Conservation (phyloP, 129 eudicot species). For the Flaveria sonorensis region DNA sequence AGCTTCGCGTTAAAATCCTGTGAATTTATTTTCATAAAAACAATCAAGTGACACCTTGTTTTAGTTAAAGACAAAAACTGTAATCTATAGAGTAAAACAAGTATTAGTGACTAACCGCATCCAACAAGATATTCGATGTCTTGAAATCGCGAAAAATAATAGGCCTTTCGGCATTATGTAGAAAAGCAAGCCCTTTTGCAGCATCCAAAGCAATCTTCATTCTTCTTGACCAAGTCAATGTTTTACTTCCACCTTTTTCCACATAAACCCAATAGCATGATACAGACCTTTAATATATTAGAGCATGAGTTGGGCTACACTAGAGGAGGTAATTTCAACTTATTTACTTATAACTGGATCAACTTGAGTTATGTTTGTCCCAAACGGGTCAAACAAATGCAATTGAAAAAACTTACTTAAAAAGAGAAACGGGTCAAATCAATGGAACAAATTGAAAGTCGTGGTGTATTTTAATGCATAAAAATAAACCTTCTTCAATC, state of each 20-base stretch:
- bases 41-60: neutral
- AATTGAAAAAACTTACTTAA: neutral
- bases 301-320: neutral
- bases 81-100: neutral
- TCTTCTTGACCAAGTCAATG: constrained; percentile 82
- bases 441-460: neutral
- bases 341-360: neutral
- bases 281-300: neutral
- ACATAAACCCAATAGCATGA: constrained; percentile 15
- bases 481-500: neutral
- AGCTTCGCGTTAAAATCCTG: constrained; percentile 91
- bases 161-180: constrained; percentile 81
- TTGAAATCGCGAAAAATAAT: constrained; percentile 91
- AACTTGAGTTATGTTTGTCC: neutral
- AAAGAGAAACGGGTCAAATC: neutral
- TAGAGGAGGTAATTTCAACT: neutral
- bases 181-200: constrained; percentile 98
- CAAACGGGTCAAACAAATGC: neutral
- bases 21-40: constrained; percentile 17
- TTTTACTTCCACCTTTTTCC: constrained; percentile 60
- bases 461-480: neutral
- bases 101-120: constrained; percentile 57
- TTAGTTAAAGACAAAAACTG: neutral
- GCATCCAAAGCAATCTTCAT: constrained; percentile 91
- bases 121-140: constrained; percentile 92